Evolutionary conservation across 129 eudicot species (phyloP).

Genomic region (Scalesia atractyloides): DNA sequence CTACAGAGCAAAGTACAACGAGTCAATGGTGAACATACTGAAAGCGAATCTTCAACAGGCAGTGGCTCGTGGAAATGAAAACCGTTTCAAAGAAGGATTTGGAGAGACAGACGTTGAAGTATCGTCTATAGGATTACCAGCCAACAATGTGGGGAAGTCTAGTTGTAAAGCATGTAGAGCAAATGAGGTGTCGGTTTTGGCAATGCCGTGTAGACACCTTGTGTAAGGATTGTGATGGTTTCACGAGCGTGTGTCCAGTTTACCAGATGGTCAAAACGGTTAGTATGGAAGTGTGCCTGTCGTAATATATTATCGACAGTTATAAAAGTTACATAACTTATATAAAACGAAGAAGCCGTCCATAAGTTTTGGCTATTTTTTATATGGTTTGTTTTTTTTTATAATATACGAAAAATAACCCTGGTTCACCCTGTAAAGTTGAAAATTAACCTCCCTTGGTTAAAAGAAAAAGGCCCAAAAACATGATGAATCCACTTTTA

Average conservation of each 20-base stretch:
- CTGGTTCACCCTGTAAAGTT: too few relatives aligned
- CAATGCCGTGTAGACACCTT: slow-evolving; percentile 99
- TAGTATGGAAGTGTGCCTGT: slow-evolving; percentile 77
- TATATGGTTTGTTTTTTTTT: slow-evolving; percentile 3
- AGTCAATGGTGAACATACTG: slow-evolving; percentile 68
- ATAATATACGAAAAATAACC: background rate
- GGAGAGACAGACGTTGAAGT: slow-evolving; percentile 83
- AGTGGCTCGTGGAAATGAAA: slow-evolving; percentile 54
- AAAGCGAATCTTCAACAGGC: slow-evolving; percentile 82
- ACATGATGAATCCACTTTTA: background rate
- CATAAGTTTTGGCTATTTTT: slow-evolving; percentile 16
- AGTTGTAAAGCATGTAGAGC: slow-evolving; percentile 59
- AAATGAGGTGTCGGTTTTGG: slow-evolving; percentile 72
- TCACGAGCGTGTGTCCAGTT: slow-evolving; percentile 72
- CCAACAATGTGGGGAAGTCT: slow-evolving; percentile 35
- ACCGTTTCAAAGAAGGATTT: slow-evolving; percentile 75
- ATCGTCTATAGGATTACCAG: slow-evolving; percentile 44
- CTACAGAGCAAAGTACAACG: slow-evolving; percentile 83
- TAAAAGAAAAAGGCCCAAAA: too few relatives aligned
- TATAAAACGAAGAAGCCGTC: slow-evolving; percentile 29
- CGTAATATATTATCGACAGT: slow-evolving; percentile 46
- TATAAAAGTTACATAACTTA: slow-evolving; percentile 22
- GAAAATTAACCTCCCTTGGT: too few relatives aligned
- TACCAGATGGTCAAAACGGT: slow-evolving; percentile 71
- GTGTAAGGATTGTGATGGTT: slow-evolving; percentile 82